Base-by-base conservation (phyloP, 1,284 basidiomycete genomes). In the Marasmius fiardii region DNA sequence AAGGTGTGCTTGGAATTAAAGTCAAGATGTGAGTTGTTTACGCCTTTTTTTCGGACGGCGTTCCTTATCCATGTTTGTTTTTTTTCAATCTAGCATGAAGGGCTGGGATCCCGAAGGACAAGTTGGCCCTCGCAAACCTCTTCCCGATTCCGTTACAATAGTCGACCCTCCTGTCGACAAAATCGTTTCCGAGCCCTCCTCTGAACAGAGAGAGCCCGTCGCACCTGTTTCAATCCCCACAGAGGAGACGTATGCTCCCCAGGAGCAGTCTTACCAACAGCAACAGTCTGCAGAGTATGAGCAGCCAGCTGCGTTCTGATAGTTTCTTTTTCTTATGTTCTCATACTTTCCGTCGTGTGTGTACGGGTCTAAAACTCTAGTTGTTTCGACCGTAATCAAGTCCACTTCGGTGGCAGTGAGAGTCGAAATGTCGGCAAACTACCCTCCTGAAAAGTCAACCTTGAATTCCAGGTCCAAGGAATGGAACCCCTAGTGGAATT, bases 1-100 rank as follows among this genome's bases (percentile, higher is more conserved):
- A 99, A 77, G 97, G 97, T 89, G 97, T 99, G 59, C 87, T 99
- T 64, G 97, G 97, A 72, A 98, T 99, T 83, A 99, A 99, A 79
- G 97, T 99, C 73, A 99, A 99, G 82, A 99, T 99, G 93, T 94
- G 67, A 65, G 90, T 73, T 16, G n/a, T n/a, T n/a, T n/a, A 7
- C 44, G 28, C 10, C 28, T 31, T 10, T 4, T 21, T 49, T 26
- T 20, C 21, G 39, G n/a, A 12, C 26, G 31, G 10, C 49, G 2
- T 4, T 4, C 34, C 43, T 50, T 26, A 57, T 43, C 34, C 16
- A 43, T 43, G n/a, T 26, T 12, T 16, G 55, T 58, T 59, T 57
- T 44, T 64, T 58, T 39, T 18, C 52, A 16, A 39, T 54, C 54
- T 44, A 95, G 92, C 77, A 98, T 99, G 96, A 95, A 96, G 79